phyloP scores from a whole-genome alignment of 1,284 basidiomycete species.

The Caloboletus firmus region DNA sequence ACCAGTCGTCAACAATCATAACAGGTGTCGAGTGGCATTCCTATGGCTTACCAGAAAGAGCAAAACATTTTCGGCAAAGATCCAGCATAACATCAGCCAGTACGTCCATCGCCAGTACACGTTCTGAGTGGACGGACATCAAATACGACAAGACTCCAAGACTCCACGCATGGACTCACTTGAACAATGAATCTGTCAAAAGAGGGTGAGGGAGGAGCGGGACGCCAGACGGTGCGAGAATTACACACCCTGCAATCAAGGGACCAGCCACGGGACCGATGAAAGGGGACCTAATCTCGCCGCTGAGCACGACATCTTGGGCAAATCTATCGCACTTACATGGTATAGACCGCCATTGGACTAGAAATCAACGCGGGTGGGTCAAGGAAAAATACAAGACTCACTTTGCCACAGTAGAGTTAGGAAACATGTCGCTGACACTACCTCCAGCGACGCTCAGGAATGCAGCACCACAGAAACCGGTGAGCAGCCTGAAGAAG shows the following conservation, averaged over 20 bases:
- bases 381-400: slow-evolving; percentile 21
- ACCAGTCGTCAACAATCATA: neutral
- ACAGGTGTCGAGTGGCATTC: neutral
- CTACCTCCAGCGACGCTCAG: slow-evolving; percentile 80
- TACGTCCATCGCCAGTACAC: slow-evolving; percentile 80
- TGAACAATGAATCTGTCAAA: slow-evolving; percentile 46
- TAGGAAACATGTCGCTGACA: slow-evolving; percentile 72
- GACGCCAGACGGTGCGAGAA: neutral
- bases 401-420: slow-evolving; percentile 63
- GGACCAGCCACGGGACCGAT: slow-evolving; percentile 74
- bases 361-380: slow-evolving; percentile 36
- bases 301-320: neutral
- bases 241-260: slow-evolving; percentile 54
- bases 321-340: slow-evolving; percentile 26
- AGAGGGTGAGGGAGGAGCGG: neutral
- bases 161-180: slow-evolving; percentile 23
- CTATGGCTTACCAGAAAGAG: slow-evolving; percentile 47
- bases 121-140: slow-evolving; percentile 38
- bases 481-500: slow-evolving; percentile 50
- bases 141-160: neutral
- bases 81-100: slow-evolving; percentile 65
- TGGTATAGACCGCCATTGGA: slow-evolving; percentile 77
- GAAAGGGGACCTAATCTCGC: slow-evolving; percentile 53
- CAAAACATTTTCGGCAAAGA: slow-evolving; percentile 46
- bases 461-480: slow-evolving; percentile 72